Conservation (phyloP, 331 rosid species). For the Prunus yedoensis region DNA sequence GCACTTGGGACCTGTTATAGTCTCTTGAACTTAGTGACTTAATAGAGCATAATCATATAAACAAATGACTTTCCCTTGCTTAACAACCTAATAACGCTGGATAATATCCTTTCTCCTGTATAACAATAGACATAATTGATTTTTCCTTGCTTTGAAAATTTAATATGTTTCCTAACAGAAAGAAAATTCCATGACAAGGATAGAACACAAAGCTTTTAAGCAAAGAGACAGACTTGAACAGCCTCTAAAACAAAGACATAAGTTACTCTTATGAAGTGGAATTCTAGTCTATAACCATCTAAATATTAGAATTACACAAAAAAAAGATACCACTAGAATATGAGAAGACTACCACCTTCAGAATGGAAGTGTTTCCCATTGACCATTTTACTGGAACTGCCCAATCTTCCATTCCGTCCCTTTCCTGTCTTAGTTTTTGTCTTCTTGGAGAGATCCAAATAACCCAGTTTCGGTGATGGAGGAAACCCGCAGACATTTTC, state of each 20-base stretch:
- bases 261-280: constrained; percentile 10
- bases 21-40: background rate
- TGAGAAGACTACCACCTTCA: constrained; percentile 38
- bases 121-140: background rate
- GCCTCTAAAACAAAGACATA: constrained; percentile 14
- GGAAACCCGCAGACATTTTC: constrained; percentile 43
- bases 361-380: constrained; percentile 27
- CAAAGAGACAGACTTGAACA: background rate
- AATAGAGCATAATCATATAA: background rate
- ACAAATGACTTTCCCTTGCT: background rate
- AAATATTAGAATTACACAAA: background rate
- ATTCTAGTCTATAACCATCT: background rate
- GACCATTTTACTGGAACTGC: constrained; percentile 28
- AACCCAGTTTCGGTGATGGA: constrained; percentile 32
- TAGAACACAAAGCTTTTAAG: background rate
- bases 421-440: constrained; percentile 30
- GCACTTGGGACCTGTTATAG: background rate
- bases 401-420: constrained; percentile 35
- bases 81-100: background rate
- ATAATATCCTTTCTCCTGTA: background rate
- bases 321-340: constrained; percentile 7
- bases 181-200: background rate
- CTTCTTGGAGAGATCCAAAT: constrained; percentile 32
- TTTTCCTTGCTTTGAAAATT: background rate
- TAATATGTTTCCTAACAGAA: background rate